phyloP scores from a whole-genome alignment of 768 basidiomycete genomes.

The Russula dissimulans region DNA sequence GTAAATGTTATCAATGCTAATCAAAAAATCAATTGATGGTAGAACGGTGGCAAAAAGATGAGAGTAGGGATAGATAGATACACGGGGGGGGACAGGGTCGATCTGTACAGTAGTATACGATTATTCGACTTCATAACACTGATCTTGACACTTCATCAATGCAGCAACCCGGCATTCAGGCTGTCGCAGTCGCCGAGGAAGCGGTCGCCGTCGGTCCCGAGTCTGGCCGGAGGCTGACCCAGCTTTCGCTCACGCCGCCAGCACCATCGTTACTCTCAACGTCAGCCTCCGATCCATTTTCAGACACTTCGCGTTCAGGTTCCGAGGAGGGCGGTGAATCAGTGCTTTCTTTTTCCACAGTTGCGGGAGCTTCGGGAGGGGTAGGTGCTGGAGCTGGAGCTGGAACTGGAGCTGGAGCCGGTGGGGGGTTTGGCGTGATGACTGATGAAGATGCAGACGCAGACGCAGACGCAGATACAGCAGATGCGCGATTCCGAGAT shows the following conservation, averaged over 20 bases:
- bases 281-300: conserved; percentile 56
- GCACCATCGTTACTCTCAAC: conserved; percentile 54
- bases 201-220: neutral
- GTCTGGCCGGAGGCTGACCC: conserved; percentile 47
- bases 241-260: conserved; percentile 50
- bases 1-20: neutral
- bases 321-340: conserved; percentile 20
- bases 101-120: conserved; percentile 6
- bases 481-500: conserved; percentile 40
- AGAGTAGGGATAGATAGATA: neutral
- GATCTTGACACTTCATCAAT: neutral
- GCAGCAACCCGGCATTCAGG: neutral
- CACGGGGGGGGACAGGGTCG: neutral
- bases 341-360: neutral
- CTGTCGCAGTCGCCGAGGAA: neutral
- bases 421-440: conserved; percentile 13
- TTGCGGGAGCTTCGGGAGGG: conserved; percentile 18
- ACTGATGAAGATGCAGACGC: conserved; percentile 12
- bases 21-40: neutral
- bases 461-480: neutral
- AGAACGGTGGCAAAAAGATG: neutral
- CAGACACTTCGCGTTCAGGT: conserved; percentile 28
- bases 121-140: neutral
- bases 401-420: neutral
- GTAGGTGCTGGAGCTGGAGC: conserved; percentile 17